Evolutionary conservation across 352 stramenopile species (phyloP).

Genomic region (Phytophthora multivora): DNA sequence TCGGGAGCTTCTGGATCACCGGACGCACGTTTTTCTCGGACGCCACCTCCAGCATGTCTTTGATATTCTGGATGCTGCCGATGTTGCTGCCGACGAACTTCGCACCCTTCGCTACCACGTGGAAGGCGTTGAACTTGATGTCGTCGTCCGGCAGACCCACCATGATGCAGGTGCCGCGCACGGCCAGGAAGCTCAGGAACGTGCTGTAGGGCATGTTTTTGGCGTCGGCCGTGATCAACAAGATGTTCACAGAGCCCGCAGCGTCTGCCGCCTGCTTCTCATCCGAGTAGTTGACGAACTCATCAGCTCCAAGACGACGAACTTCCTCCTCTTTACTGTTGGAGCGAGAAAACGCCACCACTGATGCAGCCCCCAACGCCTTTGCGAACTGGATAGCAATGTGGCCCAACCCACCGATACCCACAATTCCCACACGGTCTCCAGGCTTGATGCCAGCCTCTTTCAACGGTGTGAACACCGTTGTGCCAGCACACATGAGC

Average conservation of each 20-base stretch:
- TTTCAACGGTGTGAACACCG: constrained; percentile 17
- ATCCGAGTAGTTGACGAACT: constrained; percentile 39
- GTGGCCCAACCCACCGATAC: constrained; percentile 13
- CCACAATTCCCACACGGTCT: constrained; percentile 18
- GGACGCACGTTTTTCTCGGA: constrained; percentile 59
- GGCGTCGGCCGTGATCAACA: constrained; percentile 70
- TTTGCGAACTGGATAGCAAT: constrained; percentile 22
- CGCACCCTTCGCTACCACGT: constrained; percentile 44
- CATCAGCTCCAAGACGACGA: constrained; percentile 51
- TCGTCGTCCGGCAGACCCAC: constrained; percentile 61
- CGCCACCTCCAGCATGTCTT: constrained; percentile 4
- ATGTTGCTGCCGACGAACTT: constrained; percentile 63
- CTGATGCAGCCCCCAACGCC: constrained; percentile 46
- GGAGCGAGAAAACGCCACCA: constrained; percentile 62
- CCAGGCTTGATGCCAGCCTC: constrained; percentile 7
- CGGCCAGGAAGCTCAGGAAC: constrained; percentile 52
- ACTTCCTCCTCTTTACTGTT: constrained; percentile 56
- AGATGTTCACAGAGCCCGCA: constrained; percentile 49
- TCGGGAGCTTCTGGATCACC: constrained; percentile 52
- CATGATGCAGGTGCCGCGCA: constrained; percentile 37
- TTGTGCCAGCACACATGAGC: constrained; percentile 16
- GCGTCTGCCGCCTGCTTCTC: constrained; percentile 32
- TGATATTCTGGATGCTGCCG: constrained; percentile 43
- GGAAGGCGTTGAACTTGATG: constrained; percentile 50
- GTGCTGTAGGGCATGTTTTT: constrained; percentile 46